Conservation (phyloP, 2,329 filamentous ascomycete genomes). For the Cladosporium sp. region DNA sequence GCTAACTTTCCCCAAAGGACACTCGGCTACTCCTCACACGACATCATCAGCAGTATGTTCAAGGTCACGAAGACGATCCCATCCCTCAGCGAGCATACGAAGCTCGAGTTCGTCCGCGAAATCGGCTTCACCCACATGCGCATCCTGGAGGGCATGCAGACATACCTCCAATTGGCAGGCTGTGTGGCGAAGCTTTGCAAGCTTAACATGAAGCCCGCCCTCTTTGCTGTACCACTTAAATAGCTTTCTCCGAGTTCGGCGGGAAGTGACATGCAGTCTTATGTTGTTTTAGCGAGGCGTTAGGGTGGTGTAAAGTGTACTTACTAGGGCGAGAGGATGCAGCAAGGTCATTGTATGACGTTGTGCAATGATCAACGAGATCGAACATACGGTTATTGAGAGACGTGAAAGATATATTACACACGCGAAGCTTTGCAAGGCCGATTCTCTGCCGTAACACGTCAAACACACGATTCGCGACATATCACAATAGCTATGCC, state of each 20-base stretch:
- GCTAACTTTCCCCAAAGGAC: conserved; percentile 48
- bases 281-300: conserved; percentile 31
- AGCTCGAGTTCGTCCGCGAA: conserved; percentile 90
- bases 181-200: conserved; percentile 89
- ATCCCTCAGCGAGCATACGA: conserved; percentile 87
- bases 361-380: background rate
- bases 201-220: conserved; percentile 92
- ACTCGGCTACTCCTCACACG: conserved; percentile 95
- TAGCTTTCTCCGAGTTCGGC: background rate
- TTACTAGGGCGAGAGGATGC: background rate
- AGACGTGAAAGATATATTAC: background rate
- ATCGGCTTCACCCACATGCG: conserved; percentile 99
- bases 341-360: background rate
- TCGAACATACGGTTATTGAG: background rate
- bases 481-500: background rate
- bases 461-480: background rate
- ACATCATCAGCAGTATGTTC: conserved; percentile 99
- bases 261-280: conserved; percentile 17
- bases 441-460: background rate
- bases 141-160: conserved; percentile 96
- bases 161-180: conserved; percentile 87
- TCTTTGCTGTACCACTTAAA: conserved; percentile 58
- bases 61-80: conserved; percentile 95
- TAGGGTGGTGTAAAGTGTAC: conserved; percentile 22
- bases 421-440: background rate